Conservation (phyloP, 768 basidiomycete species). For the Coprinellus micaceus region DNA sequence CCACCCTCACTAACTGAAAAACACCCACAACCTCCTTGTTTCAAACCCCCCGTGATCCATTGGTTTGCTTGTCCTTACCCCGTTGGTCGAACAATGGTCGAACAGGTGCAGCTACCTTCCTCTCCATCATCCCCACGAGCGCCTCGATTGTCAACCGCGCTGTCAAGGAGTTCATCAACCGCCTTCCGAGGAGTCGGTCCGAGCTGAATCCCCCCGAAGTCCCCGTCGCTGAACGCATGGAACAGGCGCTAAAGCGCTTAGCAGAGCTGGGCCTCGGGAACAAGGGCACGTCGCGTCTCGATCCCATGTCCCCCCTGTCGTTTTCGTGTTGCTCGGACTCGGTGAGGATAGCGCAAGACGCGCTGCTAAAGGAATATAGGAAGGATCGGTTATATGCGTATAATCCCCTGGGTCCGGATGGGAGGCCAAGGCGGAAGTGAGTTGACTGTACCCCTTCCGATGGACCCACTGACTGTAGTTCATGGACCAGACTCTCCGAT, state of each 20-base stretch:
- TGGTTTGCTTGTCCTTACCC: not conserved
- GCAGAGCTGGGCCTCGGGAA: slow-evolving; percentile 48
- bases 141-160: slow-evolving; percentile 64
- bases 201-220: slow-evolving; percentile 38
- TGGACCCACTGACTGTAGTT: not conserved
- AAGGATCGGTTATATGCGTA: slow-evolving; percentile 46
- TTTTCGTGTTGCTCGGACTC: slow-evolving; percentile 62
- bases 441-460: slow-evolving; percentile 21
- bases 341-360: slow-evolving; percentile 47
- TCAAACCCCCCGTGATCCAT: not conserved
- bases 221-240: slow-evolving; percentile 47
- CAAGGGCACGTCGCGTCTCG: slow-evolving; percentile 38
- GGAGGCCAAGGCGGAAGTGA: slow-evolving; percentile 60
- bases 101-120: slow-evolving; percentile 51
- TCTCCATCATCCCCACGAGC: slow-evolving; percentile 52
- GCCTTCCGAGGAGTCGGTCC: slow-evolving; percentile 48
- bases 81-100: no score
- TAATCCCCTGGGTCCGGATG: slow-evolving; percentile 54
- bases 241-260: slow-evolving; percentile 48
- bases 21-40: not conserved
- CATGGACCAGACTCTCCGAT: slow-evolving; percentile 46
- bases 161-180: slow-evolving; percentile 57
- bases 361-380: slow-evolving; percentile 43
- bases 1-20: not conserved
- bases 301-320: slow-evolving; percentile 61